A percentile compares a stretch with the other conserved stretches of the same genome.
Conservation (phyloP, 2,329 filamentous ascomycete genomes). For the Laburnicola sp. region DNA sequence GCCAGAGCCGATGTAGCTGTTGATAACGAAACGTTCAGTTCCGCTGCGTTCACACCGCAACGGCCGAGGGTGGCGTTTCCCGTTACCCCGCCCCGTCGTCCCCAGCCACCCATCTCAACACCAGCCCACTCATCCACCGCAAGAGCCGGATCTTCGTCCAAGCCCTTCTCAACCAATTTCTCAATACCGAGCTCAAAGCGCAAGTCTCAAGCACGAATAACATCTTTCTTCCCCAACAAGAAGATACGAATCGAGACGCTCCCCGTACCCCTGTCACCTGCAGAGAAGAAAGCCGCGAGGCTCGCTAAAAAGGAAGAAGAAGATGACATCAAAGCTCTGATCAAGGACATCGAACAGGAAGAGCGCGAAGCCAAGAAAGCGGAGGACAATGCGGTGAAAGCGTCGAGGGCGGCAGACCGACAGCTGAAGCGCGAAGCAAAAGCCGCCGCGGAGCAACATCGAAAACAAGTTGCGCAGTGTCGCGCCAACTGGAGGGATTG, state of each 20-base stretch:
- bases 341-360: conserved; percentile 1
- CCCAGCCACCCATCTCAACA: conserved; percentile 3
- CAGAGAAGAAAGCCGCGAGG: conserved; percentile 2
- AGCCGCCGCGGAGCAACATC: neutral
- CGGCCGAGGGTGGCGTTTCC: neutral
- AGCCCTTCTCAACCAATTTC: neutral
- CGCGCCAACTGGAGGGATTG: neutral
- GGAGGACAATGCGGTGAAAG: neutral
- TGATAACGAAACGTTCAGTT: neutral
- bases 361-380: neutral
- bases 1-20: neutral
- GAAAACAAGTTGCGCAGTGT: neutral
- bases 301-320: neutral
- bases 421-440: neutral
- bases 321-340: neutral
- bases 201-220: conserved; percentile 1
- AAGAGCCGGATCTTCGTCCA: neutral
- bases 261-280: neutral
- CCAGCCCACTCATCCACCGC: neutral
- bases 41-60: neutral
- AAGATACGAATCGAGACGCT: neutral
- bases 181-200: neutral
- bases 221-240: neutral
- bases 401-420: neutral
- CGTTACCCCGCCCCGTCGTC: neutral